These are phyloP conservation scores for Spinacia oleracea DNA, from an alignment of 179 eudicot genomes.

Conservation along the genomic window DNA sequence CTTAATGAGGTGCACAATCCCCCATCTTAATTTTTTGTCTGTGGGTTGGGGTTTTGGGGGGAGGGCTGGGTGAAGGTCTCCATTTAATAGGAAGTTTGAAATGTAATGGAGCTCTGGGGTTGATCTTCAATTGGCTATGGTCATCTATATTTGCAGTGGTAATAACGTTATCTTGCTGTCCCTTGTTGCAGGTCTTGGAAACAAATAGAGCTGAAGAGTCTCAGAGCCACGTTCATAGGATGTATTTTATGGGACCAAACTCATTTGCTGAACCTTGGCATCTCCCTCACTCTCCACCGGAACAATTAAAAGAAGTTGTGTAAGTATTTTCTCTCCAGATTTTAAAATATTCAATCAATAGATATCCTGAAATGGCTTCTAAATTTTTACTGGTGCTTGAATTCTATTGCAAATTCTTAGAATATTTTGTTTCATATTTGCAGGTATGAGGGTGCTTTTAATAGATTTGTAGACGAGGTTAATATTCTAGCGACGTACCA, in stretches of 20 bases:
- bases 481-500: conserved; percentile 86
- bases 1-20: conserved; percentile 71
- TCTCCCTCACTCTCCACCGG: conserved; percentile 93
- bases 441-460: conserved; percentile 95
- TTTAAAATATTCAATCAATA: neutral
- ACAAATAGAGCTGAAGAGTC: conserved; percentile 95
- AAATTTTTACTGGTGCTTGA: neutral
- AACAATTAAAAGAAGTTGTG: conserved; percentile 89
- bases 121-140: neutral
- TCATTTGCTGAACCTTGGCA: conserved; percentile 99
- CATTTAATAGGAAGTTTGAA: neutral
- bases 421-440: conserved; percentile 10
- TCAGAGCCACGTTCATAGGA: conserved; percentile 91
- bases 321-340: conserved; percentile 38
- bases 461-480: conserved; percentile 87
- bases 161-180: conserved; percentile 12
- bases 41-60: neutral
- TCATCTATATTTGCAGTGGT: neutral
- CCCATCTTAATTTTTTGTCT: conserved; percentile 9
- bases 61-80: neutral
- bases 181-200: conserved; percentile 76
- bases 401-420: neutral
- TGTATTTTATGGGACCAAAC: conserved; percentile 94
- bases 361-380: neutral
- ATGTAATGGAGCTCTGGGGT: neutral